Evolutionary conservation across 768 basidiomycete genomes (phyloP).

Genomic region (Leccinum subgranulosum): DNA sequence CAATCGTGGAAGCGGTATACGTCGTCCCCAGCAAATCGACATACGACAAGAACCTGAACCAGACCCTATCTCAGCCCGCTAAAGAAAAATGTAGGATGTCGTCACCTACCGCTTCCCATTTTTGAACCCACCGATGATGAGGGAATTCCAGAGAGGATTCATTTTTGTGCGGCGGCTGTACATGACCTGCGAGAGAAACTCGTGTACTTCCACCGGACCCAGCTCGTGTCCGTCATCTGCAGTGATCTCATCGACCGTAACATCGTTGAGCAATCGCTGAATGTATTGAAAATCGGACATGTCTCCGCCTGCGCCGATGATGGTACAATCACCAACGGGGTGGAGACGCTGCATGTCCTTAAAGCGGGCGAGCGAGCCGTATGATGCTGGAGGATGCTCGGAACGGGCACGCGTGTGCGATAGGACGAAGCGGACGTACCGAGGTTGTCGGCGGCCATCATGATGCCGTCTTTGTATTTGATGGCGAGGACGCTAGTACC

Average conservation of each 20-base stretch:
- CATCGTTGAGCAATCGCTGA: slow-evolving; percentile 72
- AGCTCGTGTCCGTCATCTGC: slow-evolving; percentile 81
- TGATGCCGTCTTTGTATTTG: slow-evolving; percentile 94
- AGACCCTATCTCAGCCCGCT: neutral
- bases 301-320: slow-evolving; percentile 92
- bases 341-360: slow-evolving; percentile 90
- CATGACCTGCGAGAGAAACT: slow-evolving; percentile 88
- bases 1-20: slow-evolving; percentile 88
- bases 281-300: slow-evolving; percentile 98
- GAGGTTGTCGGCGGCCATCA: slow-evolving; percentile 98
- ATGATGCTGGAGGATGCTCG: slow-evolving; percentile 65
- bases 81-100: neutral
- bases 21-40: slow-evolving; percentile 98
- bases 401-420: neutral
- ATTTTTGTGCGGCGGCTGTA: slow-evolving; percentile 85
- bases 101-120: slow-evolving; percentile 69
- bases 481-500: slow-evolving; percentile 95
- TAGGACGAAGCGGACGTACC: slow-evolving; percentile 46
- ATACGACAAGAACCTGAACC: slow-evolving; percentile 79
- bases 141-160: slow-evolving; percentile 92
- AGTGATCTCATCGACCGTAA: slow-evolving; percentile 76
- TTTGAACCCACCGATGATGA: slow-evolving; percentile 90
- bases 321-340: slow-evolving; percentile 76
- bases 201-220: slow-evolving; percentile 87
- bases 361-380: slow-evolving; percentile 96